Conservation (phyloP, 441 rosid species). For the Breynia disticha region DNA sequence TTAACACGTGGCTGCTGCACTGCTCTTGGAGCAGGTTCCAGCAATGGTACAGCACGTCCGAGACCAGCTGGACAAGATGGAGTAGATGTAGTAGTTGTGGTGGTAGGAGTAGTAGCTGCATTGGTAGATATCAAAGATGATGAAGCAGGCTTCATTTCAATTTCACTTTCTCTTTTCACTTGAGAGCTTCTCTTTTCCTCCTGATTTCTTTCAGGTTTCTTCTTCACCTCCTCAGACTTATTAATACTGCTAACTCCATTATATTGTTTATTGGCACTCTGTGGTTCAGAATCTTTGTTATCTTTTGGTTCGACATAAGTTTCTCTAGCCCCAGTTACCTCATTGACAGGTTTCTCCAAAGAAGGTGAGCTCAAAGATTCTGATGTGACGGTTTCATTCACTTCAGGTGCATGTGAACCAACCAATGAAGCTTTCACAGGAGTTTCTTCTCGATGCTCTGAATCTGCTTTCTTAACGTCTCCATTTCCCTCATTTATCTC, state of each 20-base stretch:
- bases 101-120: conserved; percentile 18
- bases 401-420: conserved; percentile 5
- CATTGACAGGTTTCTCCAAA: conserved; percentile 18
- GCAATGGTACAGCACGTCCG: conserved; percentile 71
- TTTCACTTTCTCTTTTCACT: conserved; percentile 24
- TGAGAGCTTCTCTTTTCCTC: conserved; percentile 18
- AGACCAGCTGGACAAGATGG: conserved; percentile 87
- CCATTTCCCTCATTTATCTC: conserved; percentile 19
- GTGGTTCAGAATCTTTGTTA: conserved; percentile 17
- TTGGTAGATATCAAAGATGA: conserved; percentile 32
- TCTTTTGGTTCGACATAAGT: conserved; percentile 17
- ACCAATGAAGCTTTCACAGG: conserved; percentile 14
- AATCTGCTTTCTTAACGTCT: conserved; percentile 16
- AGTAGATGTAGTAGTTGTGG: too few species aligned
- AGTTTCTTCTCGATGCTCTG: conserved; percentile 13
- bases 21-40: conserved; percentile 65
- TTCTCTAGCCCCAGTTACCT: conserved; percentile 19
- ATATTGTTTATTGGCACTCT: conserved; percentile 17
- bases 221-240: conserved; percentile 18
- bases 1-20: conserved; percentile 73
- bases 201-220: conserved; percentile 19
- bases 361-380: conserved; percentile 20
- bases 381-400: conserved; percentile 17
- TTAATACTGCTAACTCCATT: conserved; percentile 13
- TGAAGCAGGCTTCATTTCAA: conserved; percentile 20